Conservation (phyloP, 2,329 filamentous ascomycete genomes). For the Rutstroemia sydowiana region DNA sequence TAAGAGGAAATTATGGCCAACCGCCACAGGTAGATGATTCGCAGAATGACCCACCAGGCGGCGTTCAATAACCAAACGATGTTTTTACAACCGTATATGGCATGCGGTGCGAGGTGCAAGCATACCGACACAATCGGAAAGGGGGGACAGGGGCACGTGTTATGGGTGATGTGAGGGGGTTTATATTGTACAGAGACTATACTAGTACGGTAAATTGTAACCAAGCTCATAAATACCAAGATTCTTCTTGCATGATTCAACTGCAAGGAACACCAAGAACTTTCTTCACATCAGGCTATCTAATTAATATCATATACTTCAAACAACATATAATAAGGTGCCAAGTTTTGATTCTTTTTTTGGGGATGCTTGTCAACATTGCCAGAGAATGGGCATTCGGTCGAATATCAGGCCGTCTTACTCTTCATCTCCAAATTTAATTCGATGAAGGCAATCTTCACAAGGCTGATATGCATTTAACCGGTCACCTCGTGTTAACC, state of each 20-base stretch:
- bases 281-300: neutral
- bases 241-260: neutral
- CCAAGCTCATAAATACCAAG: neutral
- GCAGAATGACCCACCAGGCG: neutral
- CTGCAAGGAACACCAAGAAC: neutral
- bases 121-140: neutral
- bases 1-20: neutral
- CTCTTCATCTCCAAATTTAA: neutral
- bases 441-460: constrained; percentile 9
- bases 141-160: too few relatives aligned
- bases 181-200: too few relatives aligned
- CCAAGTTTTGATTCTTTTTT: neutral
- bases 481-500: neutral
- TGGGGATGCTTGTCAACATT: neutral
- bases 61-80: too few relatives aligned
- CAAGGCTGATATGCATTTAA: constrained; percentile 17
- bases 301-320: neutral
- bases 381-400: neutral
- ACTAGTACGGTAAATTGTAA: too few relatives aligned
- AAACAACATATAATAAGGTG: neutral
- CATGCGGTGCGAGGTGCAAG: too few relatives aligned
- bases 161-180: too few relatives aligned
- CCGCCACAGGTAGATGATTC: neutral
- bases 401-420: neutral
- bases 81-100: too few relatives aligned